A percentile compares a stretch with the other conserved stretches of the same genome.
Evolutionary conservation across 2,329 filamentous ascomycete species (phyloP).

Genomic region (Scytalidium lignicola): DNA sequence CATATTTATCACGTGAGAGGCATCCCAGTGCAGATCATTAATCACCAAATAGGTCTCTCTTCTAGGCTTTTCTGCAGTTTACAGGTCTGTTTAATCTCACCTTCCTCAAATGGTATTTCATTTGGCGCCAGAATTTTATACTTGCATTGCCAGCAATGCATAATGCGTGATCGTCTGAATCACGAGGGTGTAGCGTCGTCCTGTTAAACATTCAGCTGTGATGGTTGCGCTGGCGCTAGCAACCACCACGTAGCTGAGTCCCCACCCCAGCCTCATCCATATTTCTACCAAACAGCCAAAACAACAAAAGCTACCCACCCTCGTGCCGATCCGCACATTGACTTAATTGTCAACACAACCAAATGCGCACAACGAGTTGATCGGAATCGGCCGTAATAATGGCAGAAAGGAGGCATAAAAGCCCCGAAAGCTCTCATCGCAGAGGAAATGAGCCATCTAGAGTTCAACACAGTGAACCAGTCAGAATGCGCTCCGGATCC

Average conservation of each 20-base stretch:
- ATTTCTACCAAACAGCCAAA: not conserved
- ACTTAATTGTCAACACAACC: constrained; percentile 1
- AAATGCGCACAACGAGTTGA: constrained; percentile 3
- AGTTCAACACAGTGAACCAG: constrained; percentile 14
- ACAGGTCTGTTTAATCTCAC: not conserved
- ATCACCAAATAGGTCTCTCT: not conserved
- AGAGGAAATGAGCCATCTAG: constrained; percentile 10
- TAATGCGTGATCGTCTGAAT: not conserved
- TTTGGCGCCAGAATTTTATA: not conserved
- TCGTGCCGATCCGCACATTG: constrained; percentile 1
- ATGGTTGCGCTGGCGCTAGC: not conserved
- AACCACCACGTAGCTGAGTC: not conserved
- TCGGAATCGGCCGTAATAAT: constrained; percentile 12
- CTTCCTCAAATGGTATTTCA: not conserved
- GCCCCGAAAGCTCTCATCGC: constrained; percentile 15
- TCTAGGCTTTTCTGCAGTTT: too few relatives aligned
- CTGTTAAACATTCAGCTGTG: not conserved
- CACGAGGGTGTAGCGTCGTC: not conserved
- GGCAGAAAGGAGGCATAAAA: constrained; percentile 21
- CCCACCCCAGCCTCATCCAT: constrained; percentile 1
- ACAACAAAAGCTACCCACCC: not conserved
- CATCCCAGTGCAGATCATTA: not conserved
- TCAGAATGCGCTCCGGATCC: constrained; percentile 13
- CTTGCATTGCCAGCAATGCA: not conserved
- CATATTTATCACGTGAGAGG: not conserved